phyloP scores from a whole-genome alignment of 768 basidiomycete species.

The Mycena alexandri region DNA sequence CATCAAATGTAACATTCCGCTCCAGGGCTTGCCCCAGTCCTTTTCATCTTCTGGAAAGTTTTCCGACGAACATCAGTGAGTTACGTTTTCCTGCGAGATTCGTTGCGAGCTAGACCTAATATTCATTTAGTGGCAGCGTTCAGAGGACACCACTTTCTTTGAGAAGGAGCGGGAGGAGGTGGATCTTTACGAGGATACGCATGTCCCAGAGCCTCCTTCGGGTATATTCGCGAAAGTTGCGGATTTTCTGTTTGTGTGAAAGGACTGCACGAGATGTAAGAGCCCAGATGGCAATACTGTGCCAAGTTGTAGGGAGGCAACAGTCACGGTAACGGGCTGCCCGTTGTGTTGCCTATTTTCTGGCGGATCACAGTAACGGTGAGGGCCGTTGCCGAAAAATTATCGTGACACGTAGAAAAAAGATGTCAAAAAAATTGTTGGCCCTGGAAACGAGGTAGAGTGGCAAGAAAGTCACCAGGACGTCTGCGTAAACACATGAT shows the following conservation, averaged over 20 bases:
- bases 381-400: too few species aligned
- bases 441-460: too few species aligned
- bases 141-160: slow-evolving; percentile 59
- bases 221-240: slow-evolving; percentile 11
- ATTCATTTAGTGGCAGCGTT: slow-evolving; percentile 53
- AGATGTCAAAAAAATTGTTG: too few species aligned
- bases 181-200: slow-evolving; percentile 57
- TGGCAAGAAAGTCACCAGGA: too few species aligned
- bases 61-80: slow-evolving; percentile 56
- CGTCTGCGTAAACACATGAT: too few species aligned
- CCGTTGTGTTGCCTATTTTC: too few species aligned
- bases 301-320: too few species aligned
- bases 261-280: background rate
- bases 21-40: slow-evolving; percentile 50
- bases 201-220: slow-evolving; percentile 24
- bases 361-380: too few species aligned
- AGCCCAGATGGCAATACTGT: too few species aligned
- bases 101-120: background rate
- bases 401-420: too few species aligned
- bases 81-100: slow-evolving; percentile 16
- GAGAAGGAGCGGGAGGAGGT: slow-evolving; percentile 56
- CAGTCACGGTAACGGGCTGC: too few species aligned
- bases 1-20: background rate
- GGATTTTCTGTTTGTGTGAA: slow-evolving; percentile 22
- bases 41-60: slow-evolving; percentile 63